Evolutionary conservation across 1,284 basidiomycete genomes (phyloP), one percentile per base, ranked within the genome.

Genomic region (Schizophyllum commune): DNA sequence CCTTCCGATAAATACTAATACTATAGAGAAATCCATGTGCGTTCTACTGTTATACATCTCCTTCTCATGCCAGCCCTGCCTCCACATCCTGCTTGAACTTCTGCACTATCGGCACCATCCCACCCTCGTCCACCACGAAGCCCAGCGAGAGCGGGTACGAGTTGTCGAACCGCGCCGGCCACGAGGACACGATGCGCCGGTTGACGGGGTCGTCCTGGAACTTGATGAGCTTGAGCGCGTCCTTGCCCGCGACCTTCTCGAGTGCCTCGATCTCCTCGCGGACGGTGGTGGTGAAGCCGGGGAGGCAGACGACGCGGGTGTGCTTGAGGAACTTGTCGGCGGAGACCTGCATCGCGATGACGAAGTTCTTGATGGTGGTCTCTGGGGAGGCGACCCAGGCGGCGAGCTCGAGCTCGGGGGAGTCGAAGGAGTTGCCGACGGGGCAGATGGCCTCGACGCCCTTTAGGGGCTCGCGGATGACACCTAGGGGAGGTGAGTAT

Each of bases 401-500:
- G 15, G 76, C 73, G 33, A 86, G 76, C 51, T 75, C 71, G 52
- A 81, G 77, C 58, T 74, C 76, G 20, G 78, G 75, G 2, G 77
- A 76, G 62, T 73, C 68, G 61, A 75, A 64, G 4, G 74, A 75
- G 62, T 81, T 65, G 47, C 79, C 80, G 57, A 86, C 80, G 15
- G 84, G 84, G 69, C 84, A 86, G 60, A 79, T 69, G 22, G 80
- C 73, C 62, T 77, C 69, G 22, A 77, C 62, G 33, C 84, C 83
- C 61, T 82, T 77, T 0, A 88, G 73, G 0, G 85, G 85, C 68
- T 86, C 85, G 17, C 85, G 79, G 61, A 86, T 82, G 69, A 88
- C 82, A 34, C 81, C 84, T 72, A 69, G 17, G 33, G 15, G 34
- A 22, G 32, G 11, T 53, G 55, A 51, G 27, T 11, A 33, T 8